phyloP scores from a whole-genome alignment of 208 protist genomes.

The Trypanosomatidae sp. region DNA sequence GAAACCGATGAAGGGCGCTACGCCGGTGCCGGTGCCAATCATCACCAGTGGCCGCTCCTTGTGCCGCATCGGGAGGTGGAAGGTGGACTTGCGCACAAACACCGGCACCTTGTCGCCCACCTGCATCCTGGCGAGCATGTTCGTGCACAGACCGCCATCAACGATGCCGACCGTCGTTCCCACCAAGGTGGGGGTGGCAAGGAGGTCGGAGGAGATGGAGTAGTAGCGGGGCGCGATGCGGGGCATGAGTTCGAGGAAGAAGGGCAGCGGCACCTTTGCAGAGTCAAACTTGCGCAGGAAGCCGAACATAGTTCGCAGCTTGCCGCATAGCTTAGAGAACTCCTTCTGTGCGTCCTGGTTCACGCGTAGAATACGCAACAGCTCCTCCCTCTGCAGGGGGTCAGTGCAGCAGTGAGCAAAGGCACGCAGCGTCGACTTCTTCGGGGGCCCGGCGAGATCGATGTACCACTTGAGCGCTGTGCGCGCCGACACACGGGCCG shows the following conservation, averaged over 20 bases:
- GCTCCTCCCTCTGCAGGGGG: slow-evolving; percentile 66
- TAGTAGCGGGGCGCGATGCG: slow-evolving; percentile 94
- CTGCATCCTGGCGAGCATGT: slow-evolving; percentile 74
- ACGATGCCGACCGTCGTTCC: slow-evolving; percentile 89
- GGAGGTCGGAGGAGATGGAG: slow-evolving; percentile 94
- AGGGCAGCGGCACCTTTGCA: slow-evolving; percentile 68
- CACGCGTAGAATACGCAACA: slow-evolving; percentile 72
- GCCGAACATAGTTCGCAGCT: slow-evolving; percentile 77
- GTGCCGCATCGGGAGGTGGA: slow-evolving; percentile 84
- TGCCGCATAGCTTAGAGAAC: slow-evolving; percentile 62
- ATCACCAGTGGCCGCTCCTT: slow-evolving; percentile 90
- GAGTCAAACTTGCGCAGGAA: slow-evolving; percentile 85
- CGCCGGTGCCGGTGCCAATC: slow-evolving; percentile 96
- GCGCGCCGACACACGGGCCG: slow-evolving; percentile 65
- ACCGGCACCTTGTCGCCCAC: slow-evolving; percentile 73
- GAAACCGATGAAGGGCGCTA: slow-evolving; percentile 95
- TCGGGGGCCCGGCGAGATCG: slow-evolving; percentile 78
- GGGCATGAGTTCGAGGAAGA: slow-evolving; percentile 94
- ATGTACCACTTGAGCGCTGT: slow-evolving; percentile 93
- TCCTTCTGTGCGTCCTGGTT: slow-evolving; percentile 71
- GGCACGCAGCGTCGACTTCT: slow-evolving; percentile 91
- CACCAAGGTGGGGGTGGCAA: slow-evolving; percentile 68
- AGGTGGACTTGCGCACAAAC: slow-evolving; percentile 94
- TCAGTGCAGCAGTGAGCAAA: slow-evolving; percentile 87
- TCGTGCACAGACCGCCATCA: slow-evolving; percentile 91